Conservation (phyloP, 176 grass and related monocot genomes). For the Eremochloa ophiuroides region DNA sequence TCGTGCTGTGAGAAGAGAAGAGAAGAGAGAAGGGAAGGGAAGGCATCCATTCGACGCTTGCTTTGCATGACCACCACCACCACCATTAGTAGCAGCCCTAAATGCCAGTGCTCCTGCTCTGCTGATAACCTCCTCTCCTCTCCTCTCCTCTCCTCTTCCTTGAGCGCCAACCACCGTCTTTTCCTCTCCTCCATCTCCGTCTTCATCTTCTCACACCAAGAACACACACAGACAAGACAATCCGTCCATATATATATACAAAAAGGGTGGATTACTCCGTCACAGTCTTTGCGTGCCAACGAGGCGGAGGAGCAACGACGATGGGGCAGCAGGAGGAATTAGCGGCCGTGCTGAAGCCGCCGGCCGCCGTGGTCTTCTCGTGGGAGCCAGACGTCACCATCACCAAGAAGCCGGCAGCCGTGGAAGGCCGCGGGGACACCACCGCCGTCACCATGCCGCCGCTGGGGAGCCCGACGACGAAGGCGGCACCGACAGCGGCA, state of each 20-base stretch:
- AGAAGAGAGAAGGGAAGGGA: not conserved
- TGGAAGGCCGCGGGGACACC: conserved; percentile 8
- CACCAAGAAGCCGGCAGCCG: not conserved
- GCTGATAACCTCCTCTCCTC: not conserved
- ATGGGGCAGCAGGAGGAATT: conserved; percentile 39
- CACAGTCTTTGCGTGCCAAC: not conserved
- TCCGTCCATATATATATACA: not conserved
- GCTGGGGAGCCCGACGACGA: conserved; percentile 12
- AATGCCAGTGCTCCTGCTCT: not conserved
- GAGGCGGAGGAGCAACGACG: not conserved
- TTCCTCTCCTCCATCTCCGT: not conserved
- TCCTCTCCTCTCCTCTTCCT: not conserved
- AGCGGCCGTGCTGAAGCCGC: not conserved
- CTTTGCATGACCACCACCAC: conserved; percentile 13
- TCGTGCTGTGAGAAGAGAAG: not conserved
- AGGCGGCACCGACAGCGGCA: conserved; percentile 24
- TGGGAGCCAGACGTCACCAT: conserved; percentile 44
- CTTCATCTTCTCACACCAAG: not conserved
- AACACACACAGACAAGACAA: not conserved
- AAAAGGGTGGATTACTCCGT: not conserved
- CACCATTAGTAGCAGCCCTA: not conserved
- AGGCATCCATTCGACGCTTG: not conserved
- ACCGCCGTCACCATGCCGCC: not conserved
- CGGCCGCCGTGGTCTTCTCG: conserved; percentile 36
- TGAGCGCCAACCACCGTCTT: not conserved